A percentile compares a stretch with the other conserved stretches of the same genome.
phyloP scores from a whole-genome alignment of 306 rosid species.

The Castanea mollissima region DNA sequence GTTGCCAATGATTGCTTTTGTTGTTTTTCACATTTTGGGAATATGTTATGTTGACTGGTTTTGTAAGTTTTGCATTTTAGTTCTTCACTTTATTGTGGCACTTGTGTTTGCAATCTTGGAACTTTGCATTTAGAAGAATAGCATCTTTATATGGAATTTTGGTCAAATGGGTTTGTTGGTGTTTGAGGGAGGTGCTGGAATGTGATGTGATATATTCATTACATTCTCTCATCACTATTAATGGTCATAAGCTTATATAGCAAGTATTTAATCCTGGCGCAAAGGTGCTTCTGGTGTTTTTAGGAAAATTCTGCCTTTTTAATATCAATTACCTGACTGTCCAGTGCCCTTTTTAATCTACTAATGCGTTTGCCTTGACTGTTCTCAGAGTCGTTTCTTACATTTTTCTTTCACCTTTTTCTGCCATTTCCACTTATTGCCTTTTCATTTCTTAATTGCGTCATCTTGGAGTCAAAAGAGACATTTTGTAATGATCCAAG shows the following conservation, averaged over 20 bases:
- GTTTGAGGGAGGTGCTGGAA: neutral
- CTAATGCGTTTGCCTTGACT: neutral
- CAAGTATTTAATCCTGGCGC: too few species aligned
- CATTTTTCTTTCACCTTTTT: neutral
- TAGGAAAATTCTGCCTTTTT: neutral
- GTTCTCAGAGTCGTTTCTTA: neutral
- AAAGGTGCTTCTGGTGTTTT: too few species aligned
- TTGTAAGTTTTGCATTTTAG: neutral
- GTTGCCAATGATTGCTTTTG: too few species aligned
- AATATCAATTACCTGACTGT: neutral
- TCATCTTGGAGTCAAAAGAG: neutral
- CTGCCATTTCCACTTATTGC: neutral
- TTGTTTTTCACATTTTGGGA: too few species aligned
- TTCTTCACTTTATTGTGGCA: neutral
- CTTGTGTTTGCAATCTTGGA: neutral
- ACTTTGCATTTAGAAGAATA: neutral
- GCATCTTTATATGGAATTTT: neutral
- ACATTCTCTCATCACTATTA: neutral
- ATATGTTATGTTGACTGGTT: neutral
- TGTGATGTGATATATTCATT: neutral
- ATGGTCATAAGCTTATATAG: neutral
- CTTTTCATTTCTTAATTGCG: neutral
- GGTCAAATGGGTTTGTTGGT: neutral
- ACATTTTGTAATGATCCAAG: neutral
- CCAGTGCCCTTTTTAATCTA: neutral